Percentiles rank a stretch among this genome's conserved stretches.
phyloP scores from a whole-genome alignment of 1,284 basidiomycete genomes.

The Ceratobasidium sp. region DNA sequence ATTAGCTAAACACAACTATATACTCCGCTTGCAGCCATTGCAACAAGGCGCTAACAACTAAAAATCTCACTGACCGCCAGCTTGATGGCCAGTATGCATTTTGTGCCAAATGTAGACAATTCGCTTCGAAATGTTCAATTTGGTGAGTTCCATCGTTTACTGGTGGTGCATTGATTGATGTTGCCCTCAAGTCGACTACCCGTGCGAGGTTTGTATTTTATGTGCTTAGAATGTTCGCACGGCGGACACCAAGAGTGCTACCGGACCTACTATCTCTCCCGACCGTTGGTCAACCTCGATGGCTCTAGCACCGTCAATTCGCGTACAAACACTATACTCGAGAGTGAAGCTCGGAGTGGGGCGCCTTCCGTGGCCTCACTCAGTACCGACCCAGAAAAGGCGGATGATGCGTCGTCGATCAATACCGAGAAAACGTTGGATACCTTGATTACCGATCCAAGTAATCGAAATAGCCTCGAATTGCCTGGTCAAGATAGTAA shows the following conservation, averaged over 20 bases:
- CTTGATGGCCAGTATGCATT: constrained; percentile 53
- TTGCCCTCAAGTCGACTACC: constrained; percentile 65
- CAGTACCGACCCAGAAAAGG: constrained; percentile 26
- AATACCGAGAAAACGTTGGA: constrained; percentile 40
- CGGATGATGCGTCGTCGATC: constrained; percentile 35
- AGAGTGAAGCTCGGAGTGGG: constrained; percentile 35
- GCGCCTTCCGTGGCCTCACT: constrained; percentile 28
- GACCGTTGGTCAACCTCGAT: constrained; percentile 65
- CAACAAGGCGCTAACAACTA: constrained; percentile 63
- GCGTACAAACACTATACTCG: constrained; percentile 43
- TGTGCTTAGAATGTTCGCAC: constrained; percentile 78
- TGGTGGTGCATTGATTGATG: background rate
- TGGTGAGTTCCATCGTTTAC: constrained; percentile 65
- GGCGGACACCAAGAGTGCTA: constrained; percentile 84
- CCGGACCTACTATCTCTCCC: constrained; percentile 69
- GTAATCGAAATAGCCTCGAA: constrained; percentile 41
- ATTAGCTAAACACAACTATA: constrained; percentile 74
- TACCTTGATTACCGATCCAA: constrained; percentile 35
- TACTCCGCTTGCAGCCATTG: constrained; percentile 76
- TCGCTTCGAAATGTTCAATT: constrained; percentile 71
- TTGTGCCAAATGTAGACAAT: constrained; percentile 68
- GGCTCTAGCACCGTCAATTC: constrained; percentile 45
- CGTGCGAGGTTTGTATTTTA: constrained; percentile 73
- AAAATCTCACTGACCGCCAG: background rate
- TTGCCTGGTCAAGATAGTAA: constrained; percentile 32